Evolutionary conservation across 441 rosid genomes (phyloP).

Genomic region (Euphorbia corollata): DNA sequence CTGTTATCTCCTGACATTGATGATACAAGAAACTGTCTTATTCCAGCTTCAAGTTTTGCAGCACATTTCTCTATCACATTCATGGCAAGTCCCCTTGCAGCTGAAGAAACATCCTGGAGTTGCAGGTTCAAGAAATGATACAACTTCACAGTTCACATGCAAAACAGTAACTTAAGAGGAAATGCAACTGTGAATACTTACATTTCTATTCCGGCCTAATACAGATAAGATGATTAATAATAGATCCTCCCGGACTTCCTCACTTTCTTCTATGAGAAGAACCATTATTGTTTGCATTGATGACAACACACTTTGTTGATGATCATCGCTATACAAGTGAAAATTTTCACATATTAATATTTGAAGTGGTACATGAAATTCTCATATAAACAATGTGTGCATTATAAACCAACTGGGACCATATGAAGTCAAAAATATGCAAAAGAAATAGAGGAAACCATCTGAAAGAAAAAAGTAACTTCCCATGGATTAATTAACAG

Average conservation of each 20-base stretch:
- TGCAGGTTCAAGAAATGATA: constrained; percentile 30
- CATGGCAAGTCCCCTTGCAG: constrained; percentile 90
- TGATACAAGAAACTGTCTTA: constrained; percentile 84
- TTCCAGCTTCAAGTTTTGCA: constrained; percentile 78
- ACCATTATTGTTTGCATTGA: constrained; percentile 94
- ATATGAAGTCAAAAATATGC: neutral
- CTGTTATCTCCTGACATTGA: constrained; percentile 81
- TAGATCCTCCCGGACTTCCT: constrained; percentile 82
- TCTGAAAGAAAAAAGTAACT: neutral
- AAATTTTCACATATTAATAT: constrained; percentile 16
- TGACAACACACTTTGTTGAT: constrained; percentile 74
- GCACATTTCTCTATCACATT: constrained; percentile 84
- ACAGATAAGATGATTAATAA: constrained; percentile 61
- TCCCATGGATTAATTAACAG: neutral
- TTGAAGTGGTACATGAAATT: constrained; percentile 3
- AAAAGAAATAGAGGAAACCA: neutral
- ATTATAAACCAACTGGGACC: neutral
- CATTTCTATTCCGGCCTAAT: constrained; percentile 74
- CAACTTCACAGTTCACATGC: constrained; percentile 10
- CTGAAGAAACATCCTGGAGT: constrained; percentile 57
- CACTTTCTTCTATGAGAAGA: constrained; percentile 90
- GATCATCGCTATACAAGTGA: constrained; percentile 74
- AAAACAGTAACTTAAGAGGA: neutral
- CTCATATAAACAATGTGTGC: neutral
- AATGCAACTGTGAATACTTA: constrained; percentile 31